phyloP scores from a whole-genome alignment of 371 early-diverging fungal species.

The Syncephalis plumigaleata region DNA sequence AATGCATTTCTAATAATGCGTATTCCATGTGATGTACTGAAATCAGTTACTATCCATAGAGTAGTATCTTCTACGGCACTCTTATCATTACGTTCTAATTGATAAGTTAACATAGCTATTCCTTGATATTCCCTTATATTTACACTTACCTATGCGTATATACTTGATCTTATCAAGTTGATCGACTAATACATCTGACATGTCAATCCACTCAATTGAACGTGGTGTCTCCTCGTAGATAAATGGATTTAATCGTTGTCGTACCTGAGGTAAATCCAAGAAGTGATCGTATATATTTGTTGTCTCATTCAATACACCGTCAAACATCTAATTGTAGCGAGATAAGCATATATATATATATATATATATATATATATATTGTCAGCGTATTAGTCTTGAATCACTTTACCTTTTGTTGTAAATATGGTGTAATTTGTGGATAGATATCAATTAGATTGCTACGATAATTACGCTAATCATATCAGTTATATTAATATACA shows the following conservation, averaged over 20 bases:
- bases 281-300: slow-evolving; percentile 48
- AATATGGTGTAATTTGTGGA: slow-evolving; percentile 15
- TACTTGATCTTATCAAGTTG: slow-evolving; percentile 1
- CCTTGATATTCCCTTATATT: too few species aligned
- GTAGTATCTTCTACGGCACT: too few species aligned
- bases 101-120: too few species aligned
- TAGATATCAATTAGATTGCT: slow-evolving; percentile 10
- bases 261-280: slow-evolving; percentile 24
- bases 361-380: too few species aligned
- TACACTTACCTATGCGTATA: not conserved
- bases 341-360: not conserved
- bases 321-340: slow-evolving; percentile 18
- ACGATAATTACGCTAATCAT: slow-evolving; percentile 5
- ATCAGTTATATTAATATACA: not conserved
- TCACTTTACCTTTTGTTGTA: slow-evolving; percentile 15
- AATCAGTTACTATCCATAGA: too few species aligned
- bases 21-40: too few species aligned
- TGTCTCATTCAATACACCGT: slow-evolving; percentile 22
- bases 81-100: too few species aligned
- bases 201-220: too few species aligned
- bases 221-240: too few species aligned
- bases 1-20: too few species aligned
- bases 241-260: too few species aligned
- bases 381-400: not conserved
- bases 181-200: not conserved